phyloP scores from a whole-genome alignment of 116 monocot genomes.

The Phalaenopsis hybrid region DNA sequence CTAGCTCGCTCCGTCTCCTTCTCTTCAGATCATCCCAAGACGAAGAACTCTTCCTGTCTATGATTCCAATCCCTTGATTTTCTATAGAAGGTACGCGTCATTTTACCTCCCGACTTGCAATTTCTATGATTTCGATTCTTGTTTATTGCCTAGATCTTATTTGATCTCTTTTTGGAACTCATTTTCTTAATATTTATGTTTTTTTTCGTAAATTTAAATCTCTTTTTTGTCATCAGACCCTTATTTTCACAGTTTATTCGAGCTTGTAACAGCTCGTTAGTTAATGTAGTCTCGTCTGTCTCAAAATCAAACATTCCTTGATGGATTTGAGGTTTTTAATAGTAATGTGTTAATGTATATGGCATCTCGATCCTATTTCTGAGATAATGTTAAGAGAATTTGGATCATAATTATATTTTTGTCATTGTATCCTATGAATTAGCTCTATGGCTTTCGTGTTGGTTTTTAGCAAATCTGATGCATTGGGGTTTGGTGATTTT shows the following conservation, averaged over 20 bases:
- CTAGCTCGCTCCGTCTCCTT: neutral
- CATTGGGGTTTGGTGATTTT: neutral
- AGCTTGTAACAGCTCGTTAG: neutral
- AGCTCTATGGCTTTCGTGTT: neutral
- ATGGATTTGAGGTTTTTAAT: neutral
- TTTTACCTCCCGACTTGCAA: neutral
- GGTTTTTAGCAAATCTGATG: neutral
- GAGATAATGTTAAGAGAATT: neutral
- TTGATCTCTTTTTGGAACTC: neutral
- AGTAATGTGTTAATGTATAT: neutral
- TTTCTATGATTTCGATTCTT: neutral
- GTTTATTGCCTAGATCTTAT: neutral
- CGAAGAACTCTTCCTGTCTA: neutral
- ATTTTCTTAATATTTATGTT: too few relatives aligned
- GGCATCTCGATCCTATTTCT: neutral
- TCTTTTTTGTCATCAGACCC: neutral
- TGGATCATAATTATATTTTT: neutral
- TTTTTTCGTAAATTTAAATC: neutral
- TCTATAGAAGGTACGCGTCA: neutral
- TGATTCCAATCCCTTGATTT: conserved; percentile 1
- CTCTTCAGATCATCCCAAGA: neutral
- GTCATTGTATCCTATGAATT: neutral
- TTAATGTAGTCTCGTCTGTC: neutral
- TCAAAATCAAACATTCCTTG: neutral
- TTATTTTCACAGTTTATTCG: neutral